Percentiles rank a stretch among this genome's conserved stretches.
These are phyloP conservation scores for Chaetomium sp. DNA, from an alignment of 2,329 filamentous ascomycete species.

Conservation along the genomic window DNA sequence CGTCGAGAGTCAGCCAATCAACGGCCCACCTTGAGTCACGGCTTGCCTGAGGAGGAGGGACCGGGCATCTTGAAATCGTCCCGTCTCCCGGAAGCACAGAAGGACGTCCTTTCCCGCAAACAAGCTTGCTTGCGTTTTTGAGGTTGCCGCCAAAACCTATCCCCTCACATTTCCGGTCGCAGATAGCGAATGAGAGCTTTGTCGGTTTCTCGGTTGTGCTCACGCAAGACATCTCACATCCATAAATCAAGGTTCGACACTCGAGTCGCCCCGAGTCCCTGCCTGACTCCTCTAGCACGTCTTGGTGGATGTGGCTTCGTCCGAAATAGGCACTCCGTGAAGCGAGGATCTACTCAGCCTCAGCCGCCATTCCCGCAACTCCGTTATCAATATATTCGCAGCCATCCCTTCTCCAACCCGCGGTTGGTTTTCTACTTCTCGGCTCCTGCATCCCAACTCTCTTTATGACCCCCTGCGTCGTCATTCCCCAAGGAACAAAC, in stretches of 20 bases:
- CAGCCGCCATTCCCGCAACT: conserved; percentile 35
- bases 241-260: background rate
- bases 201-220: background rate
- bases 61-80: conserved; percentile 4
- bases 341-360: conserved; percentile 31
- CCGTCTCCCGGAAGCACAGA: background rate
- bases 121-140: background rate
- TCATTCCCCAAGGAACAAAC: conserved; percentile 15
- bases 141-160: background rate
- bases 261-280: conserved; percentile 3
- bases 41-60: conserved; percentile 15
- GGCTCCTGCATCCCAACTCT: background rate
- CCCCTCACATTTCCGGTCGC: background rate
- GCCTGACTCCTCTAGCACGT: background rate
- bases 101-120: background rate
- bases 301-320: conserved; percentile 6
- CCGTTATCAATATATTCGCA: conserved; percentile 13
- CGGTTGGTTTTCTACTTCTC: conserved; percentile 3
- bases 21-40: conserved; percentile 8
- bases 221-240: background rate
- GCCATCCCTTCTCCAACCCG: background rate
- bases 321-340: conserved; percentile 13
- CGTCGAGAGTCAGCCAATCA: conserved; percentile 16
- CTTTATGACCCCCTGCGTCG: conserved; percentile 4
- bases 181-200: background rate